A percentile compares a stretch with the other conserved stretches of the same genome.
Evolutionary conservation across 331 rosid species (phyloP).

Genomic region (Prunus yedoensis): DNA sequence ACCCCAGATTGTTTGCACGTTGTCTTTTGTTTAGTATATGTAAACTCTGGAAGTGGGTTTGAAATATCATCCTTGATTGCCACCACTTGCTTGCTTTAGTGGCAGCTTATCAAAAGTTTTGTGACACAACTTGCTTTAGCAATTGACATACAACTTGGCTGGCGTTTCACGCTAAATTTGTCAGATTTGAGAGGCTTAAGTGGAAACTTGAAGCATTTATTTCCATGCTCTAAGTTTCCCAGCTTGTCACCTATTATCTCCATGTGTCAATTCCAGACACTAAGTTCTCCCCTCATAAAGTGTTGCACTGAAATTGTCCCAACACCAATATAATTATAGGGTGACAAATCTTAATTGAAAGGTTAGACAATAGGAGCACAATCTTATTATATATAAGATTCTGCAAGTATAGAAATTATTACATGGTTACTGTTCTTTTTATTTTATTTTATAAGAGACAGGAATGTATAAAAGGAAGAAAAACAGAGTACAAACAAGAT

Average conservation of each 20-base stretch:
- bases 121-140: background rate
- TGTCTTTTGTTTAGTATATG: background rate
- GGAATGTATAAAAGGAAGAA: too few relatives aligned
- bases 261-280: background rate
- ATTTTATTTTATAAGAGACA: too few relatives aligned
- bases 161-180: background rate
- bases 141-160: background rate
- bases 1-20: background rate
- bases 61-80: background rate
- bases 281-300: background rate
- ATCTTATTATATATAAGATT: too few relatives aligned
- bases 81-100: background rate
- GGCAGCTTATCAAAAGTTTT: background rate
- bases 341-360: background rate
- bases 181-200: background rate
- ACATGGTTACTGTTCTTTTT: too few relatives aligned
- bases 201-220: background rate
- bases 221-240: background rate
- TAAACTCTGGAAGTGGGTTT: background rate
- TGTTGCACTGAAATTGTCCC: background rate
- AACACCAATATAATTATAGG: background rate
- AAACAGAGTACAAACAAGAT: too few relatives aligned
- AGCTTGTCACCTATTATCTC: background rate
- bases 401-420: background rate
- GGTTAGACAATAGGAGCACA: background rate